Conservation (phyloP, 768 basidiomycete genomes). For the Leucocoprinus sp. region DNA sequence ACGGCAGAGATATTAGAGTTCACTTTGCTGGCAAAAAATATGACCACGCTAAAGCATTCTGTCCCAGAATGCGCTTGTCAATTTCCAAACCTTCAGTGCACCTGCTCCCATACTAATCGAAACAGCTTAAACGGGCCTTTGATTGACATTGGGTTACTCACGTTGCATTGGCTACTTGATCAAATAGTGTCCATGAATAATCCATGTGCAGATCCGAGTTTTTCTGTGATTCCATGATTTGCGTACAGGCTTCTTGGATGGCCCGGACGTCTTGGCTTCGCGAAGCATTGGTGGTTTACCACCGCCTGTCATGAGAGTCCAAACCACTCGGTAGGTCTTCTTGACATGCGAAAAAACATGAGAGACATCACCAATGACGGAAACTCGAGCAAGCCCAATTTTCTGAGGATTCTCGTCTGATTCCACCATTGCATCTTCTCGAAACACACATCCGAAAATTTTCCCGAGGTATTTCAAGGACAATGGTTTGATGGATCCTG, state of each 20-base stretch:
- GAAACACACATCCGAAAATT: constrained; percentile 23
- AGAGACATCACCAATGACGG: constrained; percentile 53
- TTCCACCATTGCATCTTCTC: constrained; percentile 1
- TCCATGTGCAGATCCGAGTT: constrained; percentile 12
- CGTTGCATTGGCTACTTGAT: constrained; percentile 55
- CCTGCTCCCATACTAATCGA: constrained; percentile 61
- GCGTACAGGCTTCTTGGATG: not conserved
- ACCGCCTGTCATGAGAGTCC: constrained; percentile 61
- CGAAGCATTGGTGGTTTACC: constrained; percentile 29
- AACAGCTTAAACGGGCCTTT: constrained; percentile 9
- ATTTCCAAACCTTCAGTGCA: constrained; percentile 66
- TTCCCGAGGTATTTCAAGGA: constrained; percentile 34
- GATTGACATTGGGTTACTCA: constrained; percentile 28
- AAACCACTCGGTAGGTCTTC: constrained; percentile 75
- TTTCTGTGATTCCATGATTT: not conserved
- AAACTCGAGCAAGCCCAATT: constrained; percentile 34
- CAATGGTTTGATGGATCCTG: constrained; percentile 27
- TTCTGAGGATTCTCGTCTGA: constrained; percentile 8
- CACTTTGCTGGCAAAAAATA: too few species aligned
- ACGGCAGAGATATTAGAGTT: too few species aligned
- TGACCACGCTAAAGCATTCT: too few species aligned
- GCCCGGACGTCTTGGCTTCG: not conserved
- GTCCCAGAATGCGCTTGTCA: constrained; percentile 43
- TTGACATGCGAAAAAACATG: constrained; percentile 89
- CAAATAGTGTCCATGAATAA: constrained; percentile 44